Evolutionary conservation across 2,329 filamentous ascomycete species (phyloP).

Genomic region (Colletotrichum paranaense): DNA sequence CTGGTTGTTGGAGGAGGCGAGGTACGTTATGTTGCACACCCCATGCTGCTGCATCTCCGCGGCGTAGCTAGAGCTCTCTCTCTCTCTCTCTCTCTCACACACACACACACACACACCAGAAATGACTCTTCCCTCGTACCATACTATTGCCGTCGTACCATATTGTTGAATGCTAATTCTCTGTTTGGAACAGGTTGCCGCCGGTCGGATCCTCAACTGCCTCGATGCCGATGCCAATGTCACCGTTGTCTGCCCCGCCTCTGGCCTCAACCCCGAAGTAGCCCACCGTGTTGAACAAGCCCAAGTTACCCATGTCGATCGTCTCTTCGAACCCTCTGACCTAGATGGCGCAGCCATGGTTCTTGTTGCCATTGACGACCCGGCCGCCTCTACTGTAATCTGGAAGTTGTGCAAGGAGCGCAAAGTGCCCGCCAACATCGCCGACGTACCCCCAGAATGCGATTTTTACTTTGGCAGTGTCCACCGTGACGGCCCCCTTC

Average conservation of each 20-base stretch:
- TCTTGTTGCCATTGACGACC: constrained; percentile 92
- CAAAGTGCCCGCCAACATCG: constrained; percentile 91
- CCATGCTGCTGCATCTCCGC: not conserved
- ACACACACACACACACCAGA: not conserved
- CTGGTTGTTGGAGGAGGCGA: constrained; percentile 96
- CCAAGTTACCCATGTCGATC: constrained; percentile 84
- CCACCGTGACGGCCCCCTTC: constrained; percentile 92
- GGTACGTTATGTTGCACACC: constrained; percentile 62
- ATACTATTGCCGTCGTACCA: not conserved
- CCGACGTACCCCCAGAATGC: constrained; percentile 95
- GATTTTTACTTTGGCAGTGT: constrained; percentile 99
- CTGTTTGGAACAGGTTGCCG: constrained; percentile 77
- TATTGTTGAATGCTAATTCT: not conserved
- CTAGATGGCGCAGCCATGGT: constrained; percentile 89
- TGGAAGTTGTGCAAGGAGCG: constrained; percentile 93
- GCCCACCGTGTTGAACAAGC: constrained; percentile 80
- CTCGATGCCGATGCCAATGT: constrained; percentile 95
- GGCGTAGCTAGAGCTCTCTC: not conserved
- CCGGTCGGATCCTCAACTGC: constrained; percentile 91
- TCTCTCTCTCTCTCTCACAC: not conserved
- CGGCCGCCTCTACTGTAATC: constrained; percentile 87
- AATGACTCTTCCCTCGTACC: not conserved
- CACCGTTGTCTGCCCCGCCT: constrained; percentile 82
- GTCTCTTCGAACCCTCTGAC: constrained; percentile 87
- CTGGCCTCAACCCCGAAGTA: constrained; percentile 90